Base-by-base conservation (phyloP, 371 early-diverging fungal genomes). In the Mortierella sp. region DNA sequence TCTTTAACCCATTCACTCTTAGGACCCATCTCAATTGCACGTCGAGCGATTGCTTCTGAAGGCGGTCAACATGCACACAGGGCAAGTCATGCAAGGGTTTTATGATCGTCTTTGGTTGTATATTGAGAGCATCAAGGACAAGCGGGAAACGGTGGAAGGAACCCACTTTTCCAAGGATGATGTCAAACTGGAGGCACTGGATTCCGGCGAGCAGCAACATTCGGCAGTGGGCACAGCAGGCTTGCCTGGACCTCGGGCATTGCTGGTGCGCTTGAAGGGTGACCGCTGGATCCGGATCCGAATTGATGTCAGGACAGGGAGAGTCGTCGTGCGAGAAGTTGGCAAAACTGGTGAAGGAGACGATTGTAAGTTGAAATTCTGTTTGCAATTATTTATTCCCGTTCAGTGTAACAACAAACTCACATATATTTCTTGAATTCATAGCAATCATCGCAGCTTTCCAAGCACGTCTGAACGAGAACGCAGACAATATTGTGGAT, bases 251-350 rank as follows among this genome's bases (percentile, higher is more conserved):
- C 77, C 83, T 13, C 82, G 87, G 24, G 84, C 91, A 44, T 51
- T 93, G 11, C 80, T 90, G 40, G 84, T 93, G 21, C 89, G 90
- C 55, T 88, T 91, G 74, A 88, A 91, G 51, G 90, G 90, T 59
- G 89, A 90, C 44, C 88, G 88, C n/a, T 91, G 89, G 81, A 88
- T 93, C 43, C 89, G 88, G 72, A 91, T 93, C 57, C 89, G 88
- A 28, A 72, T 90, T 10, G 93, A 93, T 81, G 80, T 90, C 71
- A 89, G 93, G 26, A 90, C 91, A 2, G 93, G 93, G 24, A 89
- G 88, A 69, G 82, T 91, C 46, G 91, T 90, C 46, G 91, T 90
- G 21, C 87, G 88, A 5, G 93, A 91, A 57, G 86, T 90, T 24
- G 90, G 90, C 40, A 88, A 88, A 43, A 83, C 89, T 5, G 86